Evolutionary conservation across 2,329 filamentous ascomycete genomes (phyloP).

Genomic region (Scortechinia acanthostroma): DNA sequence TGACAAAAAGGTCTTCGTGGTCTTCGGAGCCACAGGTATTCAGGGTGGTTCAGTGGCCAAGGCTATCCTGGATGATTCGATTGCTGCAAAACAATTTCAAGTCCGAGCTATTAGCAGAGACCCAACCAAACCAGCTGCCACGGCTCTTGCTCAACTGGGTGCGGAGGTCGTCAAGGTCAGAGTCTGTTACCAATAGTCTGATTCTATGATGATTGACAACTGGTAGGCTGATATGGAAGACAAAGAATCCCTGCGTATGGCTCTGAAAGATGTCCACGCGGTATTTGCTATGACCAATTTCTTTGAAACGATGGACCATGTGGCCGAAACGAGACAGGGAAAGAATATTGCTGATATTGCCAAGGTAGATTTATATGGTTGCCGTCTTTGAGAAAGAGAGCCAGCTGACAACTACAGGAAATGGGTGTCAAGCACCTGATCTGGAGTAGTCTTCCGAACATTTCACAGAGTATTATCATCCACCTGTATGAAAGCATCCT

Average conservation of each 20-base stretch:
- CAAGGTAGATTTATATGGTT: slow-evolving; percentile 21
- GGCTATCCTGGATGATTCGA: slow-evolving; percentile 9
- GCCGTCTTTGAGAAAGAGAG: not conserved
- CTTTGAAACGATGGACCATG: slow-evolving; percentile 31
- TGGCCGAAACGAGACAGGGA: slow-evolving; percentile 33
- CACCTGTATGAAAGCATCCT: slow-evolving; percentile 10
- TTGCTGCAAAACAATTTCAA: slow-evolving; percentile 8
- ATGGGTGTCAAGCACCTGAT: slow-evolving; percentile 34
- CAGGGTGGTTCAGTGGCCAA: slow-evolving; percentile 13
- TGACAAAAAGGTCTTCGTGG: too few relatives aligned
- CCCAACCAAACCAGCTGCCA: slow-evolving; percentile 27
- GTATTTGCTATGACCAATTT: slow-evolving; percentile 44
- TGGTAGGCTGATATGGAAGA: slow-evolving; percentile 38
- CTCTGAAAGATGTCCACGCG: slow-evolving; percentile 34
- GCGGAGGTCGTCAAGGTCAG: slow-evolving; percentile 37
- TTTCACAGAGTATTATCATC: slow-evolving; percentile 29
- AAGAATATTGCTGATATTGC: slow-evolving; percentile 36
- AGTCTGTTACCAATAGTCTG: slow-evolving; percentile 5
- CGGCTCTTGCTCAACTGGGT: slow-evolving; percentile 31
- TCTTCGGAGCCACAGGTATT: slow-evolving; percentile 14
- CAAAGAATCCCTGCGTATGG: slow-evolving; percentile 29
- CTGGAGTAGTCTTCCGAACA: slow-evolving; percentile 32
- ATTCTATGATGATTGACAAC: slow-evolving; percentile 4
- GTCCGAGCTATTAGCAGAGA: slow-evolving; percentile 46
- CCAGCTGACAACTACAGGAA: slow-evolving; percentile 13